These are phyloP conservation scores for Podila clonocystis DNA, from an alignment of 192 early-diverging fungal genomes.

Conservation along the genomic window DNA sequence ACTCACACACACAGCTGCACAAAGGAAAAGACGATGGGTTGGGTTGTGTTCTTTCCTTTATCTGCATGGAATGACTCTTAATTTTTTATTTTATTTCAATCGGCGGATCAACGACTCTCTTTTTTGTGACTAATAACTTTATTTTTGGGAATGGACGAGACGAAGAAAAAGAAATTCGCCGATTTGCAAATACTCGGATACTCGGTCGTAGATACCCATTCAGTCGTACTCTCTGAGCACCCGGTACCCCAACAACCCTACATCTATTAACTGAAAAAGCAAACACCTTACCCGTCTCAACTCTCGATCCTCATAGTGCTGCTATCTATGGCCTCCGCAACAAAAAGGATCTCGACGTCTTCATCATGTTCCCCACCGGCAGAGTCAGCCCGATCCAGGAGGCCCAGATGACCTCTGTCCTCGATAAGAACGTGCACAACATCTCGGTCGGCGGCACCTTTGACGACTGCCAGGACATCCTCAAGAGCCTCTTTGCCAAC, in stretches of 20 bases:
- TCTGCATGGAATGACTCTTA: slow-evolving; percentile 11
- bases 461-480: slow-evolving; percentile 97
- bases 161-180: slow-evolving; percentile 11
- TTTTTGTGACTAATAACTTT: slow-evolving; percentile 5
- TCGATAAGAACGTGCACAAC: slow-evolving; percentile 94
- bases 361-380: slow-evolving; percentile 91
- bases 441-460: slow-evolving; percentile 94
- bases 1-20: background rate
- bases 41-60: background rate
- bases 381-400: slow-evolving; percentile 95
- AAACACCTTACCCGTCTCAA: no score
- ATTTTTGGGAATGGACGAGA: slow-evolving; percentile 5
- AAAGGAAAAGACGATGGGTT: background rate
- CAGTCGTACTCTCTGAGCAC: background rate
- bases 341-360: slow-evolving; percentile 93
- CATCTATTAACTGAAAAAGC: background rate
- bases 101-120: slow-evolving; percentile 2
- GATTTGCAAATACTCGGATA: background rate
- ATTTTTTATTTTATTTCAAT: slow-evolving; percentile 8
- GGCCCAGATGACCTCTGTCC: slow-evolving; percentile 97
- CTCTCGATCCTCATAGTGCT: slow-evolving; percentile 65
- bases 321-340: slow-evolving; percentile 93
- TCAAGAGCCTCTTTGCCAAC: slow-evolving; percentile 91
- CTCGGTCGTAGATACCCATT: background rate
- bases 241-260: background rate